Evolutionary conservation across 306 rosid genomes (phyloP).

Genomic region (Benincasa hispida): DNA sequence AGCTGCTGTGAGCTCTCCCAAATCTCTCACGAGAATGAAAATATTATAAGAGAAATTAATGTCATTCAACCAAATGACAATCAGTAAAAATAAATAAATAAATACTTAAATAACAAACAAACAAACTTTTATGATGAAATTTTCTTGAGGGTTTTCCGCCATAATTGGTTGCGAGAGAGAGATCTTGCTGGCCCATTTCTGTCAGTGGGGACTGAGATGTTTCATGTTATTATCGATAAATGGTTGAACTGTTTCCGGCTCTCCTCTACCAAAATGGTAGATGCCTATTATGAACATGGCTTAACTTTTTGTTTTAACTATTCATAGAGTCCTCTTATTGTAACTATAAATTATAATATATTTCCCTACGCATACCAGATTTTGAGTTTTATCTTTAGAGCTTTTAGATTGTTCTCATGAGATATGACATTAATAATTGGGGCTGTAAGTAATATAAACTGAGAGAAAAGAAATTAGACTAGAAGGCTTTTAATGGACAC

Average conservation of each 20-base stretch:
- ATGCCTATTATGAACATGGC: background rate
- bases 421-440: background rate
- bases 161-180: background rate
- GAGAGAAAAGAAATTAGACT: background rate
- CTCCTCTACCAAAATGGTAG: background rate
- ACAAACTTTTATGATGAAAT: background rate
- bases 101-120: background rate
- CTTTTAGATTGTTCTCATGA: background rate
- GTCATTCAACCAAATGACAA: background rate
- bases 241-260: background rate
- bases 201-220: slow-evolving; percentile 3
- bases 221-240: slow-evolving; percentile 10
- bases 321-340: background rate
- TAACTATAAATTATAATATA: background rate
- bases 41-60: background rate
- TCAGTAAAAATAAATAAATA: background rate
- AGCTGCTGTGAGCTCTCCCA: background rate
- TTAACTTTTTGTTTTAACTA: background rate
- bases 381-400: background rate
- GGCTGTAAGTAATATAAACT: background rate
- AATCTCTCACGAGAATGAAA: background rate
- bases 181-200: background rate
- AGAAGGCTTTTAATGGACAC: background rate
- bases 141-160: background rate
- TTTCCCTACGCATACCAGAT: background rate